Conservation (phyloP, 108 stramenopile genomes). For the Fragilaria crotonensis region DNA sequence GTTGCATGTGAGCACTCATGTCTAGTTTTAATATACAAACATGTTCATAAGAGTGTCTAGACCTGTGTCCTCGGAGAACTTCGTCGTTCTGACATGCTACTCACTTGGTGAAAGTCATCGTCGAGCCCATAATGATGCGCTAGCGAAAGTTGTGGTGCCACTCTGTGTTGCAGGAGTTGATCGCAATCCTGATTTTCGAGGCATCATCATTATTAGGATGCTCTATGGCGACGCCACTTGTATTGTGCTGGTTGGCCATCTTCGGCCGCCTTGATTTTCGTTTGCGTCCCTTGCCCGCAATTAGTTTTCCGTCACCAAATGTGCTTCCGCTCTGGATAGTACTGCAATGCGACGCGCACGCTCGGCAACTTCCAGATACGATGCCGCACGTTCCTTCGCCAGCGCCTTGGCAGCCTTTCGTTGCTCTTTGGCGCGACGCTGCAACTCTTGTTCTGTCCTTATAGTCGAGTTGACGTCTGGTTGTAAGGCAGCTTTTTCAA, state of each 20-base stretch:
- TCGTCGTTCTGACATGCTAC: no score
- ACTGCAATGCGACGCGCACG: conserved; percentile 45
- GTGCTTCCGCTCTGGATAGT: conserved; percentile 59
- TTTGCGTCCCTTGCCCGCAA: conserved; percentile 80
- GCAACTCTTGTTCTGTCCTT: conserved; percentile 28
- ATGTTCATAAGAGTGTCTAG: no score
- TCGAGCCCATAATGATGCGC: no score
- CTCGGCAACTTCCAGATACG: conserved; percentile 85
- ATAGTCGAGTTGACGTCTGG: conserved; percentile 8
- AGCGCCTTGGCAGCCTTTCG: conserved; percentile 34
- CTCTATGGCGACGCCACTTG: conserved; percentile 70
- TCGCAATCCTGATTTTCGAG: no score
- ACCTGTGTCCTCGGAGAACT: no score
- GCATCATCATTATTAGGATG: conserved; percentile 12
- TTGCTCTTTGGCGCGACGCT: conserved; percentile 29
- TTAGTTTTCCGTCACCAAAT: conserved; percentile 76
- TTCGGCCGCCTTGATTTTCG: conserved; percentile 52
- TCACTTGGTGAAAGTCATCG: no score
- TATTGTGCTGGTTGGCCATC: conserved; percentile 68
- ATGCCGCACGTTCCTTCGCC: conserved; percentile 50
- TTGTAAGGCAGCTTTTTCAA: conserved; percentile 2
- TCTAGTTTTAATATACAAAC: no score
- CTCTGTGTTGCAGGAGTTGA: no score
- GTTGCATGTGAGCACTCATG: no score
- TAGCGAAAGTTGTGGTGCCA: no score